These are phyloP conservation scores for Talaromyces stipitatus DNA, from an alignment of 495 filamentous ascomycete genomes.

Conservation along the genomic window DNA sequence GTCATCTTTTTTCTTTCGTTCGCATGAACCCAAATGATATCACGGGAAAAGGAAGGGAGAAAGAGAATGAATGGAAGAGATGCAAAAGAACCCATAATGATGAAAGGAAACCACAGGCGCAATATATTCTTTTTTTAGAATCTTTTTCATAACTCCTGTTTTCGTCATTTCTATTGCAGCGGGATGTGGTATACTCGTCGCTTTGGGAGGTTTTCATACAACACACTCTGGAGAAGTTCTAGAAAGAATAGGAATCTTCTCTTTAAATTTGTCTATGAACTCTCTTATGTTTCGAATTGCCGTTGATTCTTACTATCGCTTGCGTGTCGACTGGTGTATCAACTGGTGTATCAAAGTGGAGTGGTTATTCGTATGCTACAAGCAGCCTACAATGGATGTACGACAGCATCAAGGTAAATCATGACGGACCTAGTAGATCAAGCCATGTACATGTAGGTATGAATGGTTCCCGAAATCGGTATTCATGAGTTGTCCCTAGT, in stretches of 20 bases:
- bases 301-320: too few species aligned
- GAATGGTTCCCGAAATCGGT: too few species aligned
- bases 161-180: not conserved
- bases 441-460: too few species aligned
- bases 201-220: not conserved
- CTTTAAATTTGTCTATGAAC: not conserved
- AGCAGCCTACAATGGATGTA: too few species aligned
- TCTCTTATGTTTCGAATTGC: not conserved
- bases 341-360: too few species aligned
- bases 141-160: not conserved
- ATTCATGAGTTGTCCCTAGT: too few species aligned
- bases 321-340: too few species aligned
- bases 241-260: not conserved
- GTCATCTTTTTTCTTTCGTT: conserved; percentile 1
- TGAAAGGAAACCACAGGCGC: not conserved
- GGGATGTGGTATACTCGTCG: not conserved
- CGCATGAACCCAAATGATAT: not conserved
- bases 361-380: too few species aligned
- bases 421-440: too few species aligned
- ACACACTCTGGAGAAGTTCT: not conserved
- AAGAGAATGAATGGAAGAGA: not conserved
- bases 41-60: not conserved
- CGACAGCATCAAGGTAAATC: too few species aligned
- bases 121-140: conserved; percentile 5
- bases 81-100: conserved; percentile 1